Evolutionary conservation across 2,329 filamentous ascomycete genomes (phyloP).

Genomic region (Botrytis sinoallii): DNA sequence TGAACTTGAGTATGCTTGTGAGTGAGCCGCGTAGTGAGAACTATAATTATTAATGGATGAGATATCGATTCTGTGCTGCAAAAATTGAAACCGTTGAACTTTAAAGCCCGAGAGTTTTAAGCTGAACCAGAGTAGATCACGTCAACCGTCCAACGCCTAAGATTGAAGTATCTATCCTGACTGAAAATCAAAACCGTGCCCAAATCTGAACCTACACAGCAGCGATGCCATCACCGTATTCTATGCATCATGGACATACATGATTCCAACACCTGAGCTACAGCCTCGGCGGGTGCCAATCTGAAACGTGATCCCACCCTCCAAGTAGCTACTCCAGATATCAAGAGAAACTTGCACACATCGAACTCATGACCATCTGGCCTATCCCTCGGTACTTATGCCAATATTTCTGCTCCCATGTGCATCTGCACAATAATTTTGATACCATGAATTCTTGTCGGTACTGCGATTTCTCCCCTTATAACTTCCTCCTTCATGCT

Average conservation of each 20-base stretch:
- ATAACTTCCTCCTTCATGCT: too few relatives aligned
- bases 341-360: not conserved
- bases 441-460: too few relatives aligned
- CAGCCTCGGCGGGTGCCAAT: not conserved
- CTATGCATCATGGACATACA: not conserved
- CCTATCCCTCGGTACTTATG: not conserved
- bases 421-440: too few relatives aligned
- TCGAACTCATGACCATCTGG: too few relatives aligned
- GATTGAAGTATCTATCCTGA: too few relatives aligned
- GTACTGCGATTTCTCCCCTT: too few relatives aligned
- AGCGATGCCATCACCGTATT: not conserved
- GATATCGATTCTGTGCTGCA: not conserved
- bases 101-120: too few relatives aligned
- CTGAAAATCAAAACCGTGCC: not conserved
- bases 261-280: too few relatives aligned
- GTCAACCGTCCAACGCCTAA: too few relatives aligned
- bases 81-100: not conserved
- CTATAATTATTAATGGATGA: not conserved
- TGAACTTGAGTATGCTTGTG: not conserved
- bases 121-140: not conserved
- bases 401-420: not conserved
- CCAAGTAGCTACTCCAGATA: not conserved
- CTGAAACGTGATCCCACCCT: too few relatives aligned
- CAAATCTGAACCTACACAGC: too few relatives aligned
- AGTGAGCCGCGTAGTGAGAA: not conserved